Conservation (phyloP, 2,329 filamentous ascomycete genomes). For the Aureobasidium sp. region DNA sequence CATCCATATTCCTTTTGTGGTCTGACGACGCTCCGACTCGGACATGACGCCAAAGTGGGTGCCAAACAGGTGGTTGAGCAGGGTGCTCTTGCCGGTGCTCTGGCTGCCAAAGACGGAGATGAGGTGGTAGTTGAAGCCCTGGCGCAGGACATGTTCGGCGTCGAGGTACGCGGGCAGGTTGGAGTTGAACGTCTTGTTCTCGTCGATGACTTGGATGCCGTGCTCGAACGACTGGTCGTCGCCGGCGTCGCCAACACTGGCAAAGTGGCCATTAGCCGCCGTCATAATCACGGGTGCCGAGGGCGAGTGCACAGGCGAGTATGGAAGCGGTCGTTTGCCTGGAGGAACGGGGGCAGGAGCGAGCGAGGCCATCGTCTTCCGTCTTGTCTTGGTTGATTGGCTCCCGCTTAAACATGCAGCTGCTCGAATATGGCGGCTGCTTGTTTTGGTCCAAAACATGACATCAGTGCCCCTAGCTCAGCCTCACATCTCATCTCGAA, state of each 20-base stretch:
- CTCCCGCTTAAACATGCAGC: slow-evolving; percentile 10
- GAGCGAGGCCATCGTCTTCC: slow-evolving; percentile 9
- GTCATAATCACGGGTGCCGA: slow-evolving; percentile 33
- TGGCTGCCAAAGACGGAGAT: slow-evolving; percentile 99
- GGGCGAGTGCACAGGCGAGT: slow-evolving; percentile 19
- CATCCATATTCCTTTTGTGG: slow-evolving; percentile 99
- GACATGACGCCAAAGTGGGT: slow-evolving; percentile 98
- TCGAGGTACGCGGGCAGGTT: slow-evolving; percentile 77
- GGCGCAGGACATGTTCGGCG: slow-evolving; percentile 69
- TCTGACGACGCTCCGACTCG: slow-evolving; percentile 87
- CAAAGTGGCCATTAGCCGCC: slow-evolving; percentile 70
- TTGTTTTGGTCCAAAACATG: background rate
- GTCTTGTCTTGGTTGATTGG: slow-evolving; percentile 2
- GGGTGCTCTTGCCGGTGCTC: slow-evolving; percentile 95
- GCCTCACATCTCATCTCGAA: too few relatives aligned
- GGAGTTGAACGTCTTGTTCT: slow-evolving; percentile 88
- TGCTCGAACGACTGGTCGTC: slow-evolving; percentile 69
- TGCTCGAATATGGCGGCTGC: background rate
- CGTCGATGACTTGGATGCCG: slow-evolving; percentile 95
- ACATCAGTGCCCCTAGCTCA: background rate
- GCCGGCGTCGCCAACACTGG: slow-evolving; percentile 59
- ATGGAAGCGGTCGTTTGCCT: slow-evolving; percentile 14
- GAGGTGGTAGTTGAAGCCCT: slow-evolving; percentile 98
- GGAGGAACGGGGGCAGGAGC: background rate
- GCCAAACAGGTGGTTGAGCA: slow-evolving; percentile 91